Evolutionary conservation across 352 stramenopile genomes (phyloP).

Genomic region (Phytophthora parvispora): DNA sequence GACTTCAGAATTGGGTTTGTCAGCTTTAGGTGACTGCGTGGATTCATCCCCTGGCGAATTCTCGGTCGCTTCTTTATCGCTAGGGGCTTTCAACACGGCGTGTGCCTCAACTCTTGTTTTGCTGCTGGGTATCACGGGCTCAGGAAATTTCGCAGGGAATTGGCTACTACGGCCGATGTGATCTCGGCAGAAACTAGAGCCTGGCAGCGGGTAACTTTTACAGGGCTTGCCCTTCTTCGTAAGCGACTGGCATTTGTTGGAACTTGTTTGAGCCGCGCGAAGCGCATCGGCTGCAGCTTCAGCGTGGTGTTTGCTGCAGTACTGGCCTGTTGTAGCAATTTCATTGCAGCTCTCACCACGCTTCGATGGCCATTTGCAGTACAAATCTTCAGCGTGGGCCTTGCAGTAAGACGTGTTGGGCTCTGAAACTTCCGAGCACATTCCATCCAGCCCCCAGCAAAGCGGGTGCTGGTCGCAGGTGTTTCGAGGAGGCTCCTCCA

Average conservation of each 20-base stretch:
- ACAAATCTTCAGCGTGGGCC: conserved; percentile 33
- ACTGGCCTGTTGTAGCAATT: conserved; percentile 38
- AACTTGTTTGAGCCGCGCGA: not conserved
- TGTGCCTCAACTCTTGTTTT: conserved; percentile 3
- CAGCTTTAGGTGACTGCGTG: not conserved
- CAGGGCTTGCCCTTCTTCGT: conserved; percentile 65
- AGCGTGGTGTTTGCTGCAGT: conserved; percentile 43
- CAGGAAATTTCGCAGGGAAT: not conserved
- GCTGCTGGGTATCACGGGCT: not conserved
- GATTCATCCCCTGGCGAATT: not conserved
- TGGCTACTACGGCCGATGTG: conserved; percentile 30
- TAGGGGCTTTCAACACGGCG: not conserved
- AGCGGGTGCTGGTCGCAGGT: conserved; percentile 58
- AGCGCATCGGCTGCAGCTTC: not conserved
- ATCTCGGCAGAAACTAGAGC: conserved; percentile 46
- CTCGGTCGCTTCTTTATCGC: not conserved
- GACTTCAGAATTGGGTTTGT: not conserved
- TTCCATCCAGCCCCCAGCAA: conserved; percentile 51
- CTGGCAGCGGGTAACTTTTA: conserved; percentile 31
- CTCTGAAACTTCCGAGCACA: conserved; percentile 51
- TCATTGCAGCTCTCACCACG: conserved; percentile 37
- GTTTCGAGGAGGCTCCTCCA: conserved; percentile 61
- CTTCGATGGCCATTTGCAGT: conserved; percentile 44
- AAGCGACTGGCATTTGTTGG: conserved; percentile 33
- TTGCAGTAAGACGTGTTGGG: conserved; percentile 54